Percentiles rank a stretch among this genome's conserved stretches.
Evolutionary conservation across 1,284 basidiomycete species (phyloP).

Genomic region (Fomitopsis betulina): DNA sequence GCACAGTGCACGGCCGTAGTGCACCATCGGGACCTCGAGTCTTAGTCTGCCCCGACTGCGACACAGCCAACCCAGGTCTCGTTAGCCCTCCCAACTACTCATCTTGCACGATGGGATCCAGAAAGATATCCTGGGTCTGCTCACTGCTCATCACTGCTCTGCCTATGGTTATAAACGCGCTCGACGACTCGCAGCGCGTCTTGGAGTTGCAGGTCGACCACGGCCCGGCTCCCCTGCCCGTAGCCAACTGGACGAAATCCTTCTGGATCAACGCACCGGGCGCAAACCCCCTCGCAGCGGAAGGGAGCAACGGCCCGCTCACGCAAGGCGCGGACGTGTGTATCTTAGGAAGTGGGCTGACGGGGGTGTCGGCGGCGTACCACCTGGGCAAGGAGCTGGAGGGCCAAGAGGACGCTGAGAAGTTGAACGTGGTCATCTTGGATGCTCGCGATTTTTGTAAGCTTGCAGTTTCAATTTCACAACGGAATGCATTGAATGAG

Average conservation of each 20-base stretch:
- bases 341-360: conserved; percentile 76
- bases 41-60: neutral
- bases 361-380: conserved; percentile 68
- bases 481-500: neutral
- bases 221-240: conserved; percentile 39
- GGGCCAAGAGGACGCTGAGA: conserved; percentile 6
- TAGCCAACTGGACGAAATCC: conserved; percentile 57
- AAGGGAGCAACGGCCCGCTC: conserved; percentile 58
- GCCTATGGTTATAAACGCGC: conserved; percentile 18
- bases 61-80: neutral
- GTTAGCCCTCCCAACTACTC: neutral
- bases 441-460: conserved; percentile 79
- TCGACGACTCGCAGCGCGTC: conserved; percentile 17
- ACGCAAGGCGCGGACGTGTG: conserved; percentile 62
- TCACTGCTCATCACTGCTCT: conserved; percentile 14
- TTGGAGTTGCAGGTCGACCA: conserved; percentile 10
- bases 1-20: neutral
- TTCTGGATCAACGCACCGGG: conserved; percentile 63
- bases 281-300: conserved; percentile 58
- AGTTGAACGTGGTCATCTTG: conserved; percentile 51
- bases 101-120: neutral
- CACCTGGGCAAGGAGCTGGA: conserved; percentile 48
- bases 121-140: neutral
- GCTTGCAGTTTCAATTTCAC: conserved; percentile 21
- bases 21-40: neutral